Evolutionary conservation across 176 grass and related monocot species (phyloP).

Genomic region (Zoysia japonica): DNA sequence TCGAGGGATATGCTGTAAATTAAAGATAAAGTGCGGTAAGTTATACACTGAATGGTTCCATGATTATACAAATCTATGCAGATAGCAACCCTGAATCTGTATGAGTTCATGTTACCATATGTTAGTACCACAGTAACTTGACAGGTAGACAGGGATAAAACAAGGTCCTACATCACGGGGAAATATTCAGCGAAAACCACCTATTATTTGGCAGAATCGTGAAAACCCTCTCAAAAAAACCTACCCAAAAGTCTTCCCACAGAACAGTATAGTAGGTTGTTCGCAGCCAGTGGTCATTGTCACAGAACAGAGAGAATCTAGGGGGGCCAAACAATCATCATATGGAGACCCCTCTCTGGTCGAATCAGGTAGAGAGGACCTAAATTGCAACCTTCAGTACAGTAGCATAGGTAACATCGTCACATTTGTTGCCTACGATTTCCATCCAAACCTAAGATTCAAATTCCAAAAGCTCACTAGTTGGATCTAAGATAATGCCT

Average conservation of each 20-base stretch:
- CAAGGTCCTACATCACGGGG: neutral
- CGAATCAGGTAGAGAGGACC: slow-evolving; percentile 18
- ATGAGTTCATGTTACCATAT: neutral
- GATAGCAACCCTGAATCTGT: slow-evolving; percentile 8
- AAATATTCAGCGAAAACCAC: too few species aligned
- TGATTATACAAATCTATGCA: slow-evolving; percentile 18
- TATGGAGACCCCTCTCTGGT: slow-evolving; percentile 18
- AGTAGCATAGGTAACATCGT: neutral
- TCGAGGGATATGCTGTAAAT: slow-evolving; percentile 53
- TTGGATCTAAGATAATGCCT: slow-evolving; percentile 22
- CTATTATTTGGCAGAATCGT: too few species aligned
- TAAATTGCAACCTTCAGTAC: slow-evolving; percentile 14
- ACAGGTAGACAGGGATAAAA: slow-evolving; percentile 4
- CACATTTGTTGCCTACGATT: slow-evolving; percentile 22
- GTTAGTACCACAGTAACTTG: neutral
- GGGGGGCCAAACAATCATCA: slow-evolving; percentile 40
- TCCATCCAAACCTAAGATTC: neutral
- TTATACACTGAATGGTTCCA: neutral
- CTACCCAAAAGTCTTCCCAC: too few species aligned
- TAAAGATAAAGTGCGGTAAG: neutral
- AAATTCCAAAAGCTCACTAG: slow-evolving; percentile 1
- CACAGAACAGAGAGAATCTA: slow-evolving; percentile 48
- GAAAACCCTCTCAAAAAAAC: too few species aligned
- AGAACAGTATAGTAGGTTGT: too few species aligned
- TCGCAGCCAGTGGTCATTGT: neutral